Base-by-base conservation (phyloP, 495 filamentous ascomycete genomes). In the Pyrenopolyporus hunteri region DNA sequence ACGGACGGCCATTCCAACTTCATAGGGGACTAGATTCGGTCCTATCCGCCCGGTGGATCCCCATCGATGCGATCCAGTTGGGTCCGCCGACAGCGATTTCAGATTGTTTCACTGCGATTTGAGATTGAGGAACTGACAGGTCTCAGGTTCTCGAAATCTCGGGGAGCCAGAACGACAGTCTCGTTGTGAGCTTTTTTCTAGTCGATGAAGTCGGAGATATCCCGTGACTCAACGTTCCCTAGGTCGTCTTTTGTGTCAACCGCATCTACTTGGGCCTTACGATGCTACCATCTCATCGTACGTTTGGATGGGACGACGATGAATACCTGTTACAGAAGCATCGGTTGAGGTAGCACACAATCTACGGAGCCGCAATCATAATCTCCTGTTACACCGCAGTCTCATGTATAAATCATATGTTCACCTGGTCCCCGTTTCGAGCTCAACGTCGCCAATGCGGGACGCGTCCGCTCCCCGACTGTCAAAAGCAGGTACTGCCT, bases 381-480 rank as follows among this genome's bases (percentile, higher is more conserved):
- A 29, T 40, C 25, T 26, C 40, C 26, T 53, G 51, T 56, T 56
- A 54, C 51, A 62, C 44, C 20, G 29, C 33, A 29, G 33, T 44
- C 50, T 43, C n/a, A n/a, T n/a, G n/a, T 19, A 23, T 40, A 31
- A 26, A 39, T 9, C 45, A 25, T 50, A 36, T 26, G 39, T 39
- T 52, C 31, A 22, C 5, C 36, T 20, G 31, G 29, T 40, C 14
- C 16, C 19, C 31, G 29, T 35, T 50, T 33, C 33, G 28, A 52
- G 19, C 42, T 32, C 26, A 17, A 31, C 42, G 9, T 22, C 6
- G 10, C 2, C 36, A 36, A 16, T 37, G 4, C n/a, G 2, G 13
- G 9, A 22, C 20, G 16, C 17, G 6, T 28, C n/a, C 35, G 23
- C 35, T n/a, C 4, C 36, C 11, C 14, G 37, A 11, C 23, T 35